Evolutionary conservation across 306 rosid genomes (phyloP).

Genomic region (Fagus sylvatica): DNA sequence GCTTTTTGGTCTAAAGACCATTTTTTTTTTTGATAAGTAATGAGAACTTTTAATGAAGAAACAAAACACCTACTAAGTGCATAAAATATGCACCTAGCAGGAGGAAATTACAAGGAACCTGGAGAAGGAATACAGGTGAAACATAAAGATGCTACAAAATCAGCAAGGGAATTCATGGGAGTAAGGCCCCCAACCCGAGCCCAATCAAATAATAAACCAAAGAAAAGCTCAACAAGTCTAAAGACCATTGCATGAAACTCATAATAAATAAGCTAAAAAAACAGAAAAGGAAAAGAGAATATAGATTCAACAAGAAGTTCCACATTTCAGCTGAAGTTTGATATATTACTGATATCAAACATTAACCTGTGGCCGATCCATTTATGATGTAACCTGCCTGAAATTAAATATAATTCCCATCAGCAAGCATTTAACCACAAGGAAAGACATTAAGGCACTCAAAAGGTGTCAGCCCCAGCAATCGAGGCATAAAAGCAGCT

Average conservation of each 20-base stretch:
- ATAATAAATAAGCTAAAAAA: neutral
- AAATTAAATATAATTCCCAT: neutral
- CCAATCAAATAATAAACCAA: no score
- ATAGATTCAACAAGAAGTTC: neutral
- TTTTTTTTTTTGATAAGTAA: neutral
- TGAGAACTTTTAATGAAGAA: no score
- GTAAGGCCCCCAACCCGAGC: no score
- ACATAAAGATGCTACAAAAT: no score
- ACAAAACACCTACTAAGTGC: no score
- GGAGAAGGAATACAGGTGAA: no score
- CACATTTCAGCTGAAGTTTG: neutral
- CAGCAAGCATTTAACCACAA: neutral
- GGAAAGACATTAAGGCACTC: constrained; percentile 2
- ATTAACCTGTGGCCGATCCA: neutral
- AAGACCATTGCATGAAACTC: neutral
- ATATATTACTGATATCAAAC: neutral
- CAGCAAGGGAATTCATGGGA: no score
- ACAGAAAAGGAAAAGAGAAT: neutral
- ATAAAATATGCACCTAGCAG: no score
- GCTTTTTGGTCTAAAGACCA: neutral
- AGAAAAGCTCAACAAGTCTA: neutral
- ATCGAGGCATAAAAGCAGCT: neutral
- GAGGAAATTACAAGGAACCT: no score
- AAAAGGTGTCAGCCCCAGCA: neutral
- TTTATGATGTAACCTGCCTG: neutral